Conservation (phyloP, 495 filamentous ascomycete genomes). For the Aspergillus indologenus region DNA sequence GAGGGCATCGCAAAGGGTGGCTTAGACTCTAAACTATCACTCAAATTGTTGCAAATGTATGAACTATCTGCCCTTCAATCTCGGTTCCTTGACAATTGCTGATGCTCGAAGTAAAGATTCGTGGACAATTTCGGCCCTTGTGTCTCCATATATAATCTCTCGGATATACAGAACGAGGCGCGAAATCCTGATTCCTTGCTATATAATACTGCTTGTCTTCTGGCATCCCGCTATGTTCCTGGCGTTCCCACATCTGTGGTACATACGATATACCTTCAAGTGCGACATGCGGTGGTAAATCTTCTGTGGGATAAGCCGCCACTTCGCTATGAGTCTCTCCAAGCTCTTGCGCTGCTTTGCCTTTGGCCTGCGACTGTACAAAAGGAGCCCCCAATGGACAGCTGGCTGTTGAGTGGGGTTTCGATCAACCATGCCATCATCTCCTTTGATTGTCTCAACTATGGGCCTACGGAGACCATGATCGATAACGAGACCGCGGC, state of each 20-base stretch:
- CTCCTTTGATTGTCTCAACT: slow-evolving; percentile 34
- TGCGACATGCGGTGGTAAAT: slow-evolving; percentile 34
- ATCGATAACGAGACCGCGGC: slow-evolving; percentile 31
- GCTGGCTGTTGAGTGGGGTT: slow-evolving; percentile 43
- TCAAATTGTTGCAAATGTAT: slow-evolving; percentile 39
- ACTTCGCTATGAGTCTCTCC: slow-evolving; percentile 34
- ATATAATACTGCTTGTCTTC: slow-evolving; percentile 38
- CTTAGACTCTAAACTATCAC: slow-evolving; percentile 35
- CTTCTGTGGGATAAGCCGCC: slow-evolving; percentile 35
- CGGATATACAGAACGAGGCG: slow-evolving; percentile 25
- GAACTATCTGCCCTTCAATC: slow-evolving; percentile 1
- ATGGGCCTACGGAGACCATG: slow-evolving; percentile 21
- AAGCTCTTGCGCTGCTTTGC: slow-evolving; percentile 38
- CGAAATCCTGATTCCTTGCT: slow-evolving; percentile 33
- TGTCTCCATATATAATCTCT: slow-evolving; percentile 34
- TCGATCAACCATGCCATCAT: slow-evolving; percentile 40
- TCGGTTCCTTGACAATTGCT: slow-evolving; percentile 6
- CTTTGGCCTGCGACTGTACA: slow-evolving; percentile 37
- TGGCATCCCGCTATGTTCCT: slow-evolving; percentile 41
- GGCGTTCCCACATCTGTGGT: slow-evolving; percentile 30
- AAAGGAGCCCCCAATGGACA: slow-evolving; percentile 38
- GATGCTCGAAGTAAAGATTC: slow-evolving; percentile 25
- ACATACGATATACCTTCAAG: slow-evolving; percentile 36
- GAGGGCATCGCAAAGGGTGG: slow-evolving; percentile 33
- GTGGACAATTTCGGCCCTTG: slow-evolving; percentile 38